phyloP scores from a whole-genome alignment of 345 rosid species.

The Angophora floribunda region DNA sequence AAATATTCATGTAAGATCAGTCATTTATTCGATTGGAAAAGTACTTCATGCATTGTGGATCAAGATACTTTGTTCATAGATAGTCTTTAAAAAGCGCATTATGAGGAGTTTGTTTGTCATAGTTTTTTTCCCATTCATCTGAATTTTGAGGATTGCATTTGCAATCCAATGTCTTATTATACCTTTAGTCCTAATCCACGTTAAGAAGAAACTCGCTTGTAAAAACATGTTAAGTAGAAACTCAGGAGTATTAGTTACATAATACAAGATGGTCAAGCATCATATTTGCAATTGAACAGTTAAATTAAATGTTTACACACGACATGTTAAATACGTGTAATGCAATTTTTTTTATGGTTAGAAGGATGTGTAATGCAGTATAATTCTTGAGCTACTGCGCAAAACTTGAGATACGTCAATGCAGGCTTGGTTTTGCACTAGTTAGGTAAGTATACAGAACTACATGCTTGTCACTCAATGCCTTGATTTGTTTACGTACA shows the following conservation, averaged over 20 bases:
- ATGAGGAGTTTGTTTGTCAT: background rate
- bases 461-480: background rate
- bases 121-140: background rate
- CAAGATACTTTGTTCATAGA: background rate
- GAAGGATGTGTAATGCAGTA: background rate
- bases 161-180: background rate
- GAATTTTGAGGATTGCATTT: background rate
- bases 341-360: background rate
- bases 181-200: background rate
- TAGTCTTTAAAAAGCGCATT: background rate
- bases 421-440: background rate
- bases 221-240: background rate
- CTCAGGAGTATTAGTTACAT: background rate
- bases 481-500: background rate
- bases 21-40: background rate
- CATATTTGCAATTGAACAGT: background rate
- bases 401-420: background rate
- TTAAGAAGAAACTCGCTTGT: background rate
- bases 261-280: background rate
- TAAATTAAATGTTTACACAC: background rate
- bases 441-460: background rate
- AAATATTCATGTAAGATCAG: background rate
- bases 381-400: background rate
- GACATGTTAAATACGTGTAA: background rate
- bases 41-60: background rate